Percentiles rank a stretch among this genome's conserved stretches.
Conservation (phyloP, 495 filamentous ascomycete genomes). For the Rhypophila decipiens region DNA sequence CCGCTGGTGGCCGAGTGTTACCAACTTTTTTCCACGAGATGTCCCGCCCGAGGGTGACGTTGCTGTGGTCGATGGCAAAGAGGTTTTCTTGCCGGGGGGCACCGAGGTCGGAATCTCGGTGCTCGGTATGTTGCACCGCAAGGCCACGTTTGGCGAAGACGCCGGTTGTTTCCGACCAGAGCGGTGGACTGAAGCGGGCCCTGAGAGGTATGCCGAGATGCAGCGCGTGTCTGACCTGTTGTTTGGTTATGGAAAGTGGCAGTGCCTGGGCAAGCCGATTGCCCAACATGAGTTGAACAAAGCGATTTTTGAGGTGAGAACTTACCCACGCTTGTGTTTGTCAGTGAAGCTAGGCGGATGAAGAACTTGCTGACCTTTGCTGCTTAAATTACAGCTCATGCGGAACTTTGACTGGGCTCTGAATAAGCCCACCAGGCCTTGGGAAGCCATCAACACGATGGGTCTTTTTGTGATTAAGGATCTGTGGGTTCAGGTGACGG, state of each 20-base stretch:
- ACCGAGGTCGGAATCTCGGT: conserved; percentile 37
- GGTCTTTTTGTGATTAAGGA: conserved; percentile 12
- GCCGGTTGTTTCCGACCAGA: conserved; percentile 44
- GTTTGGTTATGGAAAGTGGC: conserved; percentile 32
- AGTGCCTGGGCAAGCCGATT: conserved; percentile 33
- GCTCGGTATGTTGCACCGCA: conserved; percentile 21
- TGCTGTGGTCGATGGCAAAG: conserved; percentile 34
- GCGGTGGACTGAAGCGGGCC: conserved; percentile 40
- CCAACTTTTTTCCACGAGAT: conserved; percentile 31
- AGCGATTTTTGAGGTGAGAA: conserved; percentile 42
- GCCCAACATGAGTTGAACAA: conserved; percentile 42
- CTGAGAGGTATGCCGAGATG: conserved; percentile 13
- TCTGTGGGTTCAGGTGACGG: conserved; percentile 13
- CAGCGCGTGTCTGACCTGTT: conserved; percentile 17
- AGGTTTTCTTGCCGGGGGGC: conserved; percentile 44
- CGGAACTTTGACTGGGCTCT: conserved; percentile 44
- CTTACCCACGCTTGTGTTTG: not conserved
- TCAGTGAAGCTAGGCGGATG: no score
- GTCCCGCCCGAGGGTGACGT: conserved; percentile 42
- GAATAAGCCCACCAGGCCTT: conserved; percentile 38
- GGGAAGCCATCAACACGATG: conserved; percentile 7
- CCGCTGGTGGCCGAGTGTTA: conserved; percentile 34
- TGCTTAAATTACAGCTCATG: conserved; percentile 32
- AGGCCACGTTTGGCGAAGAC: conserved; percentile 40
- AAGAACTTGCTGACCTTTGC: no score